Conservation (phyloP, 768 basidiomycete genomes). For the Phanerochaete carnosa region DNA sequence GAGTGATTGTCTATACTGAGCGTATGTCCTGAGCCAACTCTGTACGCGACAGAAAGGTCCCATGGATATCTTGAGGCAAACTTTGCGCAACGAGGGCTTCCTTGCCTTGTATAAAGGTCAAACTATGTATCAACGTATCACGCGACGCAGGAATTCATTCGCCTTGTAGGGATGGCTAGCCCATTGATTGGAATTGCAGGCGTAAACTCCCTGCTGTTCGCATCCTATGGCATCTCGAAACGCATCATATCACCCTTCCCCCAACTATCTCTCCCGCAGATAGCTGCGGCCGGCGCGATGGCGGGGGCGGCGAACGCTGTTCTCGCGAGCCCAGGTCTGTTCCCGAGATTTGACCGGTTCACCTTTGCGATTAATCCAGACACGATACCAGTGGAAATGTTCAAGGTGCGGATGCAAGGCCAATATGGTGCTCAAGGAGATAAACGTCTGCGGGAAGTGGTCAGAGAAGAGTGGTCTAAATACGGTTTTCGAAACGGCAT, state of each 20-base stretch:
- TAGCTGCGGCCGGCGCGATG: conserved; percentile 83
- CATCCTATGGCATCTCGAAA: conserved; percentile 80
- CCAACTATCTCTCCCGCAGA: conserved; percentile 74
- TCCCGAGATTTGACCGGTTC: not conserved
- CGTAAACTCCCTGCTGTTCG: conserved; percentile 94
- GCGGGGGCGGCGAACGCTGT: conserved; percentile 90
- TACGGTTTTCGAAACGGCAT: conserved; percentile 87
- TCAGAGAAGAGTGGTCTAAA: conserved; percentile 78
- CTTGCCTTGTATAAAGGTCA: conserved; percentile 93
- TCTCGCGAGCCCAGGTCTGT: conserved; percentile 81
- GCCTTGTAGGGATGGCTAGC: conserved; percentile 75
- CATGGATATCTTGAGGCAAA: conserved; percentile 84
- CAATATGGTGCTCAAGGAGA: conserved; percentile 84
- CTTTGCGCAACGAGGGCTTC: conserved; percentile 82
- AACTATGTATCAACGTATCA: not conserved
- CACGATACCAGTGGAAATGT: conserved; percentile 80
- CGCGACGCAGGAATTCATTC: not conserved
- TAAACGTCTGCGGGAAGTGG: conserved; percentile 69
- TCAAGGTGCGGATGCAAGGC: conserved; percentile 97
- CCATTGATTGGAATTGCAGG: conserved; percentile 92
- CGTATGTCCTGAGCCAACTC: not conserved
- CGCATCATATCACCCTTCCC: conserved; percentile 88
- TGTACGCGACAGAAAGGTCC: conserved; percentile 73
- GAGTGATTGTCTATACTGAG: conserved; percentile 29
- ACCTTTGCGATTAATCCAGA: not conserved